phyloP scores from a whole-genome alignment of 805 yeast genomes.

The Wickerhamiella musiphila region DNA sequence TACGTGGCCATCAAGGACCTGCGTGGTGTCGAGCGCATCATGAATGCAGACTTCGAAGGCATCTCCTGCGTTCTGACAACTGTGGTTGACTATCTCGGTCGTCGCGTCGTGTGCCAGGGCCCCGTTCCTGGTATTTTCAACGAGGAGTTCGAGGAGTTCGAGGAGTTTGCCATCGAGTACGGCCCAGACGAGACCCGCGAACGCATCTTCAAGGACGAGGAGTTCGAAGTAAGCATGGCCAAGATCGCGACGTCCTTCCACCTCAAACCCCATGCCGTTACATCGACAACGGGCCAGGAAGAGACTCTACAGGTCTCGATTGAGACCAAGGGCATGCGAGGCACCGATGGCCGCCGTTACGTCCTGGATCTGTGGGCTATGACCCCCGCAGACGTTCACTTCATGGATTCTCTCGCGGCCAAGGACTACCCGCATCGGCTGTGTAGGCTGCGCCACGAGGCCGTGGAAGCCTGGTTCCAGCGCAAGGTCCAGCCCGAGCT shows the following conservation, averaged over 20 bases:
- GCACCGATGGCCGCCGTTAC: slow-evolving; percentile 73
- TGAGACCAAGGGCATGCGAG: slow-evolving; percentile 71
- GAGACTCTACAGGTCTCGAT: slow-evolving; percentile 43
- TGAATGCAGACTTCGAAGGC: slow-evolving; percentile 43
- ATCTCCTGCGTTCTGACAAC: slow-evolving; percentile 61
- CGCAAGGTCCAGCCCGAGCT: slow-evolving; percentile 39
- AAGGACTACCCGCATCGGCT: slow-evolving; percentile 67
- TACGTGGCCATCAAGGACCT: slow-evolving; percentile 67
- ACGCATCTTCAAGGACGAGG: slow-evolving; percentile 31
- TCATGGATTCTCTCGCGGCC: slow-evolving; percentile 35
- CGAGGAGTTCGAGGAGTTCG: slow-evolving; percentile 23
- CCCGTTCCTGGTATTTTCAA: slow-evolving; percentile 86
- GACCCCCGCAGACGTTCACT: slow-evolving; percentile 69
- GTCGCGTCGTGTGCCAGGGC: slow-evolving; percentile 76
- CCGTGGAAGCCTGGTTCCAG: slow-evolving; percentile 81
- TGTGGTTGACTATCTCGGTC: slow-evolving; percentile 82
- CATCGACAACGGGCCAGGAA: slow-evolving; percentile 28
- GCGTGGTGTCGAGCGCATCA: slow-evolving; percentile 48
- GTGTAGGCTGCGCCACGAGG: slow-evolving; percentile 66
- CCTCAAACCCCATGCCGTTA: slow-evolving; percentile 48
- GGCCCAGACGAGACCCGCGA: slow-evolving; percentile 53
- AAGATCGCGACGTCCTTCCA: slow-evolving; percentile 61
- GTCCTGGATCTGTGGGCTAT: slow-evolving; percentile 70
- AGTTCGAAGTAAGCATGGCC: slow-evolving; percentile 38
- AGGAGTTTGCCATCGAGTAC: slow-evolving; percentile 40